Percentiles rank a stretch among this genome's conserved stretches.
phyloP scores from a whole-genome alignment of 202 grass and related monocot genomes.

The Zizania palustris region DNA sequence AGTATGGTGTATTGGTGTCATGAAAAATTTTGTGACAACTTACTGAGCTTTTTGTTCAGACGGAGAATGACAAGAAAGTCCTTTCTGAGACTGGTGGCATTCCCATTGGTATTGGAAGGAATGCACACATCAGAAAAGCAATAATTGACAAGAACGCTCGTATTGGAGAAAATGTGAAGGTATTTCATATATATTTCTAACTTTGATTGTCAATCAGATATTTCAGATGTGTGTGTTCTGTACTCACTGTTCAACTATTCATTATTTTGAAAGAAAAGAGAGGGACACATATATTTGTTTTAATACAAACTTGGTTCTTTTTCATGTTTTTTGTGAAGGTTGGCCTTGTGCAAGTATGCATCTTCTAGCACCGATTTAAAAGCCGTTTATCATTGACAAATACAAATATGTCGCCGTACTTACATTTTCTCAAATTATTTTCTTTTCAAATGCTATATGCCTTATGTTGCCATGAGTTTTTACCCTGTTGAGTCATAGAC shows the following conservation, averaged over 20 bases:
- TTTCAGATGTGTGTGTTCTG: not conserved
- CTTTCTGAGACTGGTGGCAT: conserved; percentile 72
- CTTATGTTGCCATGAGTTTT: not conserved
- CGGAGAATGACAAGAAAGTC: conserved; percentile 71
- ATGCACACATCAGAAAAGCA: conserved; percentile 83
- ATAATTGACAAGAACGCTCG: conserved; percentile 99
- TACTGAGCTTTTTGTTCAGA: conserved; percentile 52
- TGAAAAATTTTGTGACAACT: conserved; percentile 1
- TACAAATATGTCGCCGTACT: not conserved
- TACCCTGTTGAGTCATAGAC: not conserved
- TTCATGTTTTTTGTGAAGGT: not conserved
- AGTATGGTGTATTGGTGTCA: not conserved
- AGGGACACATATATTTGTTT: not conserved
- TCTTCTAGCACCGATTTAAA: not conserved
- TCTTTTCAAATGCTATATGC: not conserved
- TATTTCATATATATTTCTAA: conserved; percentile 40
- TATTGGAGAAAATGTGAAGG: conserved; percentile 94
- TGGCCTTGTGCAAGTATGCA: not conserved
- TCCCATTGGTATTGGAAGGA: conserved; percentile 92
- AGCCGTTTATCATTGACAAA: not conserved
- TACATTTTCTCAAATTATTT: not conserved
- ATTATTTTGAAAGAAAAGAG: conserved; percentile 26
- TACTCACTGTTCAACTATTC: conserved; percentile 15
- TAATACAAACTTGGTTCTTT: conserved; percentile 2
- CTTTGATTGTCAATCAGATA: conserved; percentile 2